phyloP scores from a whole-genome alignment of 2,329 filamentous ascomycete species.

The Magnaporthales sp. region DNA sequence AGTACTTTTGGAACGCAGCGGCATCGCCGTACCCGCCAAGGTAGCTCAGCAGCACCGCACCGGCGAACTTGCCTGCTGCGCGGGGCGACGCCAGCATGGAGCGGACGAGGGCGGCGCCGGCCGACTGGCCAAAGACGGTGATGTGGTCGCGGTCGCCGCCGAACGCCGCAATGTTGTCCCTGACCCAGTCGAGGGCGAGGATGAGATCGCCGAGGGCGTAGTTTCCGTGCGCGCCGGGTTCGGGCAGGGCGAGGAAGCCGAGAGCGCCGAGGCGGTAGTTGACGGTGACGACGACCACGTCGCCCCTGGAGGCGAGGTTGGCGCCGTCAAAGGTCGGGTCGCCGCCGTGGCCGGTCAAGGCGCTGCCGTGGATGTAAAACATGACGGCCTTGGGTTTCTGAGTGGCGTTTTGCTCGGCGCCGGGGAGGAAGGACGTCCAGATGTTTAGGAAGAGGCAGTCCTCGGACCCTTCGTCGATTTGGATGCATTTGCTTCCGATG shows the following conservation, averaged over 20 bases:
- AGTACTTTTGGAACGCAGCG: conserved; percentile 48
- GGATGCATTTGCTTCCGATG: conserved; percentile 29
- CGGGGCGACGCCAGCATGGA: conserved; percentile 39
- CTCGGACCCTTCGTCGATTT: conserved; percentile 27
- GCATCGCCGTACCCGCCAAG: conserved; percentile 40
- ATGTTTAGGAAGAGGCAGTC: conserved; percentile 40
- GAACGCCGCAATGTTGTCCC: conserved; percentile 41
- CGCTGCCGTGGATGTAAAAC: conserved; percentile 40
- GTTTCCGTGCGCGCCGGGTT: conserved; percentile 37
- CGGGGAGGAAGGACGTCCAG: conserved; percentile 30
- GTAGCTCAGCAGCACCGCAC: conserved; percentile 33
- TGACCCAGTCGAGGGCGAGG: conserved; percentile 39
- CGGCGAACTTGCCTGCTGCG: conserved; percentile 36
- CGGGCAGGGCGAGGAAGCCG: conserved; percentile 46
- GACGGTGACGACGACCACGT: conserved; percentile 50
- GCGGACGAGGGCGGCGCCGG: conserved; percentile 41
- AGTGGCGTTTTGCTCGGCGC: conserved; percentile 11
- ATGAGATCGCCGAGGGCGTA: conserved; percentile 40
- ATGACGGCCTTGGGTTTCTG: conserved; percentile 24
- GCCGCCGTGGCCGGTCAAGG: conserved; percentile 38
- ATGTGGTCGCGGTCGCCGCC: conserved; percentile 49
- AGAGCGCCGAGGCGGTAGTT: conserved; percentile 52
- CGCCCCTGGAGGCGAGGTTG: conserved; percentile 47
- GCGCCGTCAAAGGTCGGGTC: conserved; percentile 38
- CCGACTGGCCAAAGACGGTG: conserved; percentile 45